phyloP scores from a whole-genome alignment of 805 yeast species.

The Lachancea lanzarotensis region DNA sequence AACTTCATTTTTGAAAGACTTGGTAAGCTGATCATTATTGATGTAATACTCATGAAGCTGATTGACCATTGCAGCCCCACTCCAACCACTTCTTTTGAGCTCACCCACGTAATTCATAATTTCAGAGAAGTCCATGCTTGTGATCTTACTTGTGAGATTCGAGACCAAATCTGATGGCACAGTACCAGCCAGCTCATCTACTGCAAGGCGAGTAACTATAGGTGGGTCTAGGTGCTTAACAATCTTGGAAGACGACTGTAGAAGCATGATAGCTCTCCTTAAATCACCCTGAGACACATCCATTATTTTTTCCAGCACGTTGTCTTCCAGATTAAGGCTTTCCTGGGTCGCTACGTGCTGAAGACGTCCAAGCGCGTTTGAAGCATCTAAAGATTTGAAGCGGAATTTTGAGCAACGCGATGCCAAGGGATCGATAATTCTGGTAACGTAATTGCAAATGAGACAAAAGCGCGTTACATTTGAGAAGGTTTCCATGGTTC shows the following conservation, averaged over 20 bases:
- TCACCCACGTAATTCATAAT: conserved; percentile 43
- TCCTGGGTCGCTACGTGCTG: conserved; percentile 50
- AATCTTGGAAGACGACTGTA: conserved; percentile 73
- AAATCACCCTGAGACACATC: conserved; percentile 82
- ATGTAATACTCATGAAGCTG: conserved; percentile 68
- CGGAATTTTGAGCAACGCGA: conserved; percentile 95
- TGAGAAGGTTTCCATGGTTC: conserved; percentile 91
- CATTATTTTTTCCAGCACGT: conserved; percentile 56
- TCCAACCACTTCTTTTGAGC: conserved; percentile 65
- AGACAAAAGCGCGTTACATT: conserved; percentile 87
- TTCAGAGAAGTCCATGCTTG: conserved; percentile 27
- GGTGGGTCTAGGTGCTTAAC: conserved; percentile 30
- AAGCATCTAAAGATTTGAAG: conserved; percentile 68
- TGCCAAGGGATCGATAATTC: conserved; percentile 94
- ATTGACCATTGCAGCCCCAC: conserved; percentile 61
- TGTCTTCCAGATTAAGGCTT: conserved; percentile 38
- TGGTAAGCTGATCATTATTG: conserved; percentile 43
- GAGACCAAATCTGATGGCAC: conserved; percentile 47
- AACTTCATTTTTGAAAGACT: conserved; percentile 56
- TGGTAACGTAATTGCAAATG: conserved; percentile 91
- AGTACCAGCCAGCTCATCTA: conserved; percentile 72
- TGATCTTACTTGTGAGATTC: conserved; percentile 36
- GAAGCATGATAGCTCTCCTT: conserved; percentile 82
- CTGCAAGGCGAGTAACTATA: conserved; percentile 39
- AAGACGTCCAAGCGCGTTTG: conserved; percentile 64